A percentile compares a stretch with the other conserved stretches of the same genome.
These are phyloP conservation scores for Clavispora carvajalis DNA, from an alignment of 805 yeast genomes.

Conservation along the genomic window DNA sequence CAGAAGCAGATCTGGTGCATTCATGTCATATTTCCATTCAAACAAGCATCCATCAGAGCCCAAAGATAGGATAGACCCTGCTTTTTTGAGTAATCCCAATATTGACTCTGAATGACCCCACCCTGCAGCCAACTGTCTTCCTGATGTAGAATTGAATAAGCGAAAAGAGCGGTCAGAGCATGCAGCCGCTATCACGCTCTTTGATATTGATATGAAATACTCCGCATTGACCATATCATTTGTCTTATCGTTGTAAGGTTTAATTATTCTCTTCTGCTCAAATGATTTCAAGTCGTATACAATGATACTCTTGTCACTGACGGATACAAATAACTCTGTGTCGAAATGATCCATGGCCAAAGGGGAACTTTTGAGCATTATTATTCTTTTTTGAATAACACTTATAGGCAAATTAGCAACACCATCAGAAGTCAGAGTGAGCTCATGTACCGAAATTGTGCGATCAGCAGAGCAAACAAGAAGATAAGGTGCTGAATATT, in stretches of 20 bases:
- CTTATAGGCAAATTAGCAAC: slow-evolving; percentile 1
- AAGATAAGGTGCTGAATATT: slow-evolving; percentile 26
- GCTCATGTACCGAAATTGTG: slow-evolving; percentile 49
- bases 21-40: slow-evolving; percentile 34
- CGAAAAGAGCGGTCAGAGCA: slow-evolving; percentile 57
- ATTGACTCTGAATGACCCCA: slow-evolving; percentile 55
- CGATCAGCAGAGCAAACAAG: slow-evolving; percentile 60
- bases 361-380: slow-evolving; percentile 50
- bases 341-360: slow-evolving; percentile 31
- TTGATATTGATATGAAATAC: slow-evolving; percentile 27
- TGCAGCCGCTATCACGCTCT: slow-evolving; percentile 34
- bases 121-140: slow-evolving; percentile 42
- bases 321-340: slow-evolving; percentile 44
- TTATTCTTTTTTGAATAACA: slow-evolving; percentile 38
- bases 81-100: slow-evolving; percentile 31
- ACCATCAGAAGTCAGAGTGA: slow-evolving; percentile 16
- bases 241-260: slow-evolving; percentile 32
- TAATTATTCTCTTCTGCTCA: slow-evolving; percentile 35
- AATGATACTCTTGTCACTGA: slow-evolving; percentile 45
- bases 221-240: slow-evolving; percentile 44
- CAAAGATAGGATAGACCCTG: slow-evolving; percentile 33
- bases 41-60: slow-evolving; percentile 54
- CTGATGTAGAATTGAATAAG: slow-evolving; percentile 40
- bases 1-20: neutral
- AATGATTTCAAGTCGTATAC: slow-evolving; percentile 33